These are phyloP conservation scores for Apiospora arundinis DNA, from an alignment of 2,329 filamentous ascomycete genomes.

Conservation along the genomic window DNA sequence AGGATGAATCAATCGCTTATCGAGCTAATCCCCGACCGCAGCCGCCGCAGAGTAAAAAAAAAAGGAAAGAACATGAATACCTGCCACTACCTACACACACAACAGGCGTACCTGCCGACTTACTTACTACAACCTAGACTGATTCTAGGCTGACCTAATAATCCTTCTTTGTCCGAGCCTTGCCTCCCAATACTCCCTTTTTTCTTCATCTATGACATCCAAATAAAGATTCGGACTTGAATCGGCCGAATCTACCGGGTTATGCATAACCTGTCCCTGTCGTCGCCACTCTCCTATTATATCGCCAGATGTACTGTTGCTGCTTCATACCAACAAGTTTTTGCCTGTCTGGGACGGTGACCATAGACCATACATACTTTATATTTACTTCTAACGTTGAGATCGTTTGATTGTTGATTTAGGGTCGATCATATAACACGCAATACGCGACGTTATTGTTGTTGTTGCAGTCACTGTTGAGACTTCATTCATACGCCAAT, in stretches of 20 bases:
- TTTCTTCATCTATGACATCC: constrained; percentile 1
- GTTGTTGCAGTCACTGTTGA: background rate
- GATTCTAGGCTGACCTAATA: constrained; percentile 16
- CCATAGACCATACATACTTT: background rate
- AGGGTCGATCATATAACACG: background rate
- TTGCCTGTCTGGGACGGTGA: background rate
- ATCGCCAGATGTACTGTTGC: constrained; percentile 14
- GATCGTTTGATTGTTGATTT: background rate
- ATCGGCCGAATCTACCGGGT: constrained; percentile 11
- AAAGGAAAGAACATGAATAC: background rate
- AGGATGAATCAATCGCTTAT: constrained; percentile 4
- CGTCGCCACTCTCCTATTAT: background rate
- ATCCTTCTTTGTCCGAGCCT: background rate
- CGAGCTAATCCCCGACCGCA: background rate
- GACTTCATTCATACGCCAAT: background rate
- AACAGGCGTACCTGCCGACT: background rate
- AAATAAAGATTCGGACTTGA: constrained; percentile 6
- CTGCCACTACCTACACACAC: too few species aligned
- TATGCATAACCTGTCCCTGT: constrained; percentile 14
- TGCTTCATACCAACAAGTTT: background rate
- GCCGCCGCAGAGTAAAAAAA: background rate
- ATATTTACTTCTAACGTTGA: background rate
- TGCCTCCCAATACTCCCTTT: background rate
- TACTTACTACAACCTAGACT: constrained; percentile 1
- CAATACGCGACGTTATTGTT: background rate